Evolutionary conservation across 1,139 yeast species (phyloP), one percentile per base, ranked within the genome.

Genomic region (Yamadazyma triangularis): DNA sequence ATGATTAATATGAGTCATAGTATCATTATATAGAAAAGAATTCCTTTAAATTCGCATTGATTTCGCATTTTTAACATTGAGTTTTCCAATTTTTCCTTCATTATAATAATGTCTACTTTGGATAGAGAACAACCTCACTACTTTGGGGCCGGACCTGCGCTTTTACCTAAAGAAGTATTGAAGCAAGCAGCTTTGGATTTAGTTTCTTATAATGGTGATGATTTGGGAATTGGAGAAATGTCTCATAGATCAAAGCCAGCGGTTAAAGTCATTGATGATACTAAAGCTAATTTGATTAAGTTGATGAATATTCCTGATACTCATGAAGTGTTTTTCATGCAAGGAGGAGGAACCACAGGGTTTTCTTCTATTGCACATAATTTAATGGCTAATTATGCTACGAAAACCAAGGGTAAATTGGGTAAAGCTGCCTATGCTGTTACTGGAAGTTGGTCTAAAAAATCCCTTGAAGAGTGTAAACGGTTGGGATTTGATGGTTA

Each of bases 91-190:
- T n/a, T n/a, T n/a, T n/a, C n/a, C n/a, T n/a, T n/a, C n/a, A n/a
- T n/a, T 18, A 18, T 7, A 18, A 18, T 18, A 9, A 9, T 9
- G 6, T 18, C 20, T 18, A 35, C 55, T 12, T 57, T 79, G 34
- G 70, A 73, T 24, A 77, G 93, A 64, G 79, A 70, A 56, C 81
- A 79, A 48, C 89, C 94, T 33, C 70, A 78, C 53, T 86, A 91
- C 55, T 91, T 87, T 51, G 98, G 97, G 35, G 97, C 98, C 15
- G 98, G 98, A 9, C 98, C 98, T 27, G 98, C 98, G 2, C 71
- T 81, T 34, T 70, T 91, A 30, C 96, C 97, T 16, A 79, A 91
- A 4, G 56, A 62, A 7, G 97, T 88, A 4, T 71, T 91, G 32
- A 82, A 86, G 56, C 82, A 85, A 60, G 96, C 97, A 2, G 95